These are phyloP conservation scores for Lophiostoma macrostomum DNA, from an alignment of 495 filamentous ascomycete genomes.

Conservation along the genomic window DNA sequence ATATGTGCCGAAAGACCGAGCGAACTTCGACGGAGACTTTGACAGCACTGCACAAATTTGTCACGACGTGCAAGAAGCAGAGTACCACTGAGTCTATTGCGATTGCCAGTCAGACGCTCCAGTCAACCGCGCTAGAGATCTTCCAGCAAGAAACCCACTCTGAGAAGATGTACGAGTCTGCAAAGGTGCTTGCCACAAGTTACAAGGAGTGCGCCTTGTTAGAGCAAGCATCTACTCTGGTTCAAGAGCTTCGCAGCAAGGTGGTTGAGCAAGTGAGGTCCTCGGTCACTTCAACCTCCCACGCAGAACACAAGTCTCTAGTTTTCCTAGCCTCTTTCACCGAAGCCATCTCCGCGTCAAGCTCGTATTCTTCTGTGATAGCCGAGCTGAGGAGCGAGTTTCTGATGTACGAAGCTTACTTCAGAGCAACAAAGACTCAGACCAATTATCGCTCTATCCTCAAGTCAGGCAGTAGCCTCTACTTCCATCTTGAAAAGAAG, in stretches of 20 bases:
- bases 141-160: constrained; percentile 41
- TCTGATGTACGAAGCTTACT: constrained; percentile 57
- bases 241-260: constrained; percentile 56
- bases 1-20: constrained; percentile 13
- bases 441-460: constrained; percentile 23
- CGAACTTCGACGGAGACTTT: constrained; percentile 20
- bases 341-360: constrained; percentile 39
- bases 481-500: constrained; percentile 46
- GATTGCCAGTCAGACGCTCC: constrained; percentile 15
- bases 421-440: constrained; percentile 34
- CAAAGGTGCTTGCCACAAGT: constrained; percentile 44
- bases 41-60: constrained; percentile 13
- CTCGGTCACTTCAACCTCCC: constrained; percentile 39
- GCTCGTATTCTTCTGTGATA: constrained; percentile 56
- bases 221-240: constrained; percentile 51
- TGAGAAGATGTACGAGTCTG: constrained; percentile 27
- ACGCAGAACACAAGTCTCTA: constrained; percentile 45
- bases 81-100: constrained; percentile 26
- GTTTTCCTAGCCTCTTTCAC: constrained; percentile 63
- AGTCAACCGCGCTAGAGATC: constrained; percentile 46
- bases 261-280: constrained; percentile 47
- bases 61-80: constrained; percentile 28
- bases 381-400: constrained; percentile 56
- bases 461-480: constrained; percentile 49
- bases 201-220: constrained; percentile 53